Conservation (phyloP, 208 protist genomes). For the Leishmania martiniquensis region DNA sequence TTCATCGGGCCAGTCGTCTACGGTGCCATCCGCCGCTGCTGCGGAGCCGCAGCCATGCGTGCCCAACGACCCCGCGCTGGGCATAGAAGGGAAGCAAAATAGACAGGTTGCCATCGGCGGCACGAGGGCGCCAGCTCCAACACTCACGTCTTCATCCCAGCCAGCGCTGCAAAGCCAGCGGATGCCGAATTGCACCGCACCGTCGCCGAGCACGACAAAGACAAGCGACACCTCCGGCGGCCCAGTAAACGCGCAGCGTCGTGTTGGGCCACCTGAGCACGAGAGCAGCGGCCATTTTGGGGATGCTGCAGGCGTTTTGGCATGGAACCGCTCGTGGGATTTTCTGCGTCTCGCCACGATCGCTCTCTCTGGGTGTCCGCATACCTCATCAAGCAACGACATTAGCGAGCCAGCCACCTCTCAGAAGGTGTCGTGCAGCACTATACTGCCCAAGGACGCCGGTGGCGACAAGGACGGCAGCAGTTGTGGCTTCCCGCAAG, state of each 20-base stretch:
- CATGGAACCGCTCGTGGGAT: neutral
- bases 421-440: slow-evolving; percentile 14
- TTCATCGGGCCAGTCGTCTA: slow-evolving; percentile 1
- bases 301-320: neutral
- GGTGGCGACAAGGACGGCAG: neutral
- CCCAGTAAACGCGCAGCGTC: neutral
- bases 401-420: slow-evolving; percentile 10
- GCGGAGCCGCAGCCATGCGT: neutral
- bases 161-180: neutral
- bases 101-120: neutral
- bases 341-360: neutral
- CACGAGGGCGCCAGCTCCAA: neutral
- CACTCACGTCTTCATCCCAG: neutral
- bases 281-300: neutral
- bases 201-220: neutral
- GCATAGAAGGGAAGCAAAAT: neutral
- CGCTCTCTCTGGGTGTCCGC: neutral
- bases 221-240: neutral
- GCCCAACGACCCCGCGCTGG: neutral
- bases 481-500: neutral
- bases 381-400: slow-evolving; percentile 17
- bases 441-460: neutral
- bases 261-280: neutral
- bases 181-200: neutral
- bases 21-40: slow-evolving; percentile 1